Evolutionary conservation across 805 yeast species (phyloP), one percentile per base, ranked within the genome.

Genomic region (Wickerhamiella australiensis): DNA sequence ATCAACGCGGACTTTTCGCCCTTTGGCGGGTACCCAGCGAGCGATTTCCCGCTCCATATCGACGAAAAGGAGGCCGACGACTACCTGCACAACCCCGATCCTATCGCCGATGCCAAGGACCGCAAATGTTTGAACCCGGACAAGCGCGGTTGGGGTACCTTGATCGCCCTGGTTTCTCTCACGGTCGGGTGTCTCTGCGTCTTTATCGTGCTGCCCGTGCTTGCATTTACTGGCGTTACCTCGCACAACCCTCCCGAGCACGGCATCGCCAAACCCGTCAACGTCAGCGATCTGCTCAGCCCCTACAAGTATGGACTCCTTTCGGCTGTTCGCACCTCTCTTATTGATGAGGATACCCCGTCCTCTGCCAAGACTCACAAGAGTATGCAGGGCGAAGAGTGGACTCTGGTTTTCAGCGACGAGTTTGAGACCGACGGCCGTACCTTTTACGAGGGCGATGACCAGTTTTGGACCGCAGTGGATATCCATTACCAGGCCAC

Each of bases 1-100:
- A 31, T 45, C 4, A 57, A 66, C 55, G 68, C 69, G 8, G 73
- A 68, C 55, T 67, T 65, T 51, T 64, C 69, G 44, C 98, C 97
- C 2, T 90, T 90, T 68, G 98, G 97, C 47, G 97, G 97, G 13
- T 90, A 85, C 65, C 97, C 98, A 0, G 94, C 95, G 7, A 73
- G 87, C 15, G 79, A 86, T 3, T 90, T 90, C 68, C 98, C 98
- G 1, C 69, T 90, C 51, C 81, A 77, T 57, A 79, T 92, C 55
- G 96, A 90, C 52, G 97, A 90, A 58, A 85, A 85, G 66, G 98
- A 90, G 66, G 82, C 84, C 8, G 98, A 90, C 68, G 98, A 90
- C 65, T 88, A 85, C 61, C 64, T 92, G 56, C 97, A 90, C 66
- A 92, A 90, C 66, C 97, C 97, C 1, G 96, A 90, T 65, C 96